Conservation (phyloP, 352 stramenopile genomes). For the Lagenidium sp. region DNA sequence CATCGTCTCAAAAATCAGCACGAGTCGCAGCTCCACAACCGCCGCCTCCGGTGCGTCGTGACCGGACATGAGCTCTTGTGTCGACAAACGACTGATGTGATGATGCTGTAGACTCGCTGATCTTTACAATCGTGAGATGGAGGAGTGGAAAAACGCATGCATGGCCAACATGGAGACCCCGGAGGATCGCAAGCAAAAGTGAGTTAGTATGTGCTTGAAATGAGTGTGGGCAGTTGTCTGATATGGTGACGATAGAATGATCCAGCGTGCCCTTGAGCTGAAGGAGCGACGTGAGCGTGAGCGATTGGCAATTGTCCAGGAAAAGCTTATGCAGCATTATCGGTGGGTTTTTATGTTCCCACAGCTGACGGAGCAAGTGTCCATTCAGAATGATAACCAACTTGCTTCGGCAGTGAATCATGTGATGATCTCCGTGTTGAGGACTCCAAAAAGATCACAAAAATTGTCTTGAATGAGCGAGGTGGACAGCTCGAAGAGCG, state of each 20-base stretch:
- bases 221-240: no score
- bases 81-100: not conserved
- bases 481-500: conserved; percentile 52
- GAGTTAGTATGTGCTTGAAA: no score
- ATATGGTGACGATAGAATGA: no score
- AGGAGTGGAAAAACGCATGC: conserved; percentile 55
- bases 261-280: conserved; percentile 58
- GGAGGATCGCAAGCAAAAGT: conserved; percentile 77
- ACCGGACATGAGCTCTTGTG: no score
- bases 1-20: conserved; percentile 60
- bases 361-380: no score
- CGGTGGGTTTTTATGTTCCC: conserved; percentile 21
- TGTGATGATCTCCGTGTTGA: conserved; percentile 54
- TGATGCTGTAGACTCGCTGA: conserved; percentile 45
- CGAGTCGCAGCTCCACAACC: conserved; percentile 60
- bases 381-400: not conserved
- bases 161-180: conserved; percentile 64
- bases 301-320: conserved; percentile 46
- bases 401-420: conserved; percentile 28
- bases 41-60: conserved; percentile 33
- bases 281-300: conserved; percentile 58
- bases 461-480: conserved; percentile 47
- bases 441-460: conserved; percentile 54
- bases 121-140: conserved; percentile 72
- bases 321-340: conserved; percentile 72